Conservation (phyloP, 2,329 filamentous ascomycete species). For the Calonectria henricotiae region DNA sequence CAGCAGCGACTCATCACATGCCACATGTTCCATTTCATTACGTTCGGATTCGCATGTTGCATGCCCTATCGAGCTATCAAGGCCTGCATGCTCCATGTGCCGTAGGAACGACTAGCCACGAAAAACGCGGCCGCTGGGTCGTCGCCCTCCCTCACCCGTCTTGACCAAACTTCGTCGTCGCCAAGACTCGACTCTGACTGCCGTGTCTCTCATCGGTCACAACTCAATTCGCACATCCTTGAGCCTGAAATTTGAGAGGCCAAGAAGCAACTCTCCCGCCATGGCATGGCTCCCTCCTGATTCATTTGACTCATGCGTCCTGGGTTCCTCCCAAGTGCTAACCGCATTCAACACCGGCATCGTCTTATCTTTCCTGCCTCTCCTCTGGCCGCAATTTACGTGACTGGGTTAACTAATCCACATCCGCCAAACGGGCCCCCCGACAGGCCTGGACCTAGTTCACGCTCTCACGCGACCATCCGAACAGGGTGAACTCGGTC, state of each 20-base stretch:
- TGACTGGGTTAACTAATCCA: slow-evolving; percentile 19
- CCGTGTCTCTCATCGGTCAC: slow-evolving; percentile 4
- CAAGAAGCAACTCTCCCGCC: not conserved
- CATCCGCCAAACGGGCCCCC: slow-evolving; percentile 28
- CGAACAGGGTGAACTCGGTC: slow-evolving; percentile 6
- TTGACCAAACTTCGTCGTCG: not conserved
- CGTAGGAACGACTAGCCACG: slow-evolving; percentile 23
- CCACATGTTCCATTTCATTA: slow-evolving; percentile 43
- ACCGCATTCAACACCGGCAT: slow-evolving; percentile 29
- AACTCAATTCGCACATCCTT: not conserved
- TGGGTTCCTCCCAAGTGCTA: slow-evolving; percentile 10
- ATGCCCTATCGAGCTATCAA: slow-evolving; percentile 21
- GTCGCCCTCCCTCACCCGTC: slow-evolving; percentile 17
- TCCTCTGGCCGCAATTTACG: slow-evolving; percentile 15
- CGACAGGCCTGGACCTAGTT: slow-evolving; percentile 36
- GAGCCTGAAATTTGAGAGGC: not conserved
- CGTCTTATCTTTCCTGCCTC: slow-evolving; percentile 35
- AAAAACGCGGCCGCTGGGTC: slow-evolving; percentile 7
- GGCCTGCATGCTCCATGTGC: slow-evolving; percentile 33
- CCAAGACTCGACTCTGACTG: slow-evolving; percentile 14
- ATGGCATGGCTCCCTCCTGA: slow-evolving; percentile 7
- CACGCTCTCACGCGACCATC: slow-evolving; percentile 34
- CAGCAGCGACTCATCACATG: slow-evolving; percentile 48
- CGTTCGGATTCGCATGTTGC: slow-evolving; percentile 33
- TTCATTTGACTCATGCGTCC: slow-evolving; percentile 20